Evolutionary conservation across 2,329 filamentous ascomycete genomes (phyloP).

Genomic region (Chrysoporthe deuterocubensis): DNA sequence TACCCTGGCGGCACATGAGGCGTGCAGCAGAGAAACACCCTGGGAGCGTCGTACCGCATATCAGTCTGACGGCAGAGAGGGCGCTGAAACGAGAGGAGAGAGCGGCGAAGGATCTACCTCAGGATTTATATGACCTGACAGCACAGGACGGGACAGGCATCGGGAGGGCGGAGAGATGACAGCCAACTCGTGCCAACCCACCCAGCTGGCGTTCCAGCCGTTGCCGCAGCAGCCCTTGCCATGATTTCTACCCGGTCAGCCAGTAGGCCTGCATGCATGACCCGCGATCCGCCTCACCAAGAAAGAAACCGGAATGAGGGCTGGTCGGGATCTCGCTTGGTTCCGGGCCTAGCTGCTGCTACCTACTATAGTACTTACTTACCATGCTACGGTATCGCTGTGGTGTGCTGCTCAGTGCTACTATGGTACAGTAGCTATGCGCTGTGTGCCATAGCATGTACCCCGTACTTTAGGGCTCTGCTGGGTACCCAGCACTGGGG

Average conservation of each 20-base stretch:
- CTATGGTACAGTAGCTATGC: too few species aligned
- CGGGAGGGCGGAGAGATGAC: background rate
- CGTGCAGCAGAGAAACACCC: background rate
- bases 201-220: background rate
- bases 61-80: background rate
- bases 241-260: background rate
- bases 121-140: constrained; percentile 3
- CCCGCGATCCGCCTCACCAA: too few species aligned
- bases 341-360: too few species aligned
- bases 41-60: background rate
- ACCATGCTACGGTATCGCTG: too few species aligned
- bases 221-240: background rate
- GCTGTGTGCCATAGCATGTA: too few species aligned
- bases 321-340: too few species aligned
- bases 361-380: too few species aligned
- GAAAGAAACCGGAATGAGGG: too few species aligned
- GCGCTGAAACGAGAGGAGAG: background rate
- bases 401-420: too few species aligned
- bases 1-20: background rate
- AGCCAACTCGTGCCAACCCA: background rate
- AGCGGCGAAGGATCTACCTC: background rate
- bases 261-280: too few species aligned
- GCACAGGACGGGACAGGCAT: background rate
- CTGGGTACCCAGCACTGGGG: too few species aligned
- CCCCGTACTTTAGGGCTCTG: too few species aligned